Conservation (phyloP, 2,329 filamentous ascomycete species). For the Plenodomus tracheiphilus region DNA sequence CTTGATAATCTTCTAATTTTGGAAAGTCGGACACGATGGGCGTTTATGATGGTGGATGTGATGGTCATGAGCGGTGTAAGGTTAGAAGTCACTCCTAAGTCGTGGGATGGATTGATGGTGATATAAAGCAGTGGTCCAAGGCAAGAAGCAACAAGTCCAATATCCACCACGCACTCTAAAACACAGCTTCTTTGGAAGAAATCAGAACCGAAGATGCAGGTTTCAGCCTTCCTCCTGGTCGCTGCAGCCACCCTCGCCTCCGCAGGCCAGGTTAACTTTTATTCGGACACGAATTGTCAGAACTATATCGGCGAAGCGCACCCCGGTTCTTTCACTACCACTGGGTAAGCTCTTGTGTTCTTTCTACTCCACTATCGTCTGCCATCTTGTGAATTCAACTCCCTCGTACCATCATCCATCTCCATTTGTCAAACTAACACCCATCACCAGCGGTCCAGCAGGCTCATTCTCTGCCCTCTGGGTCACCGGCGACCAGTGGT, state of each 20-base stretch:
- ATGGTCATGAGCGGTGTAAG: not conserved
- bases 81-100: no score
- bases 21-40: not conserved
- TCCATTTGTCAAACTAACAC: no score
- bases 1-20: not conserved
- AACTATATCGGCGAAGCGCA: constrained; percentile 19
- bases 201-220: constrained; percentile 3
- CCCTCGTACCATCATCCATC: no score
- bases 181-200: not conserved
- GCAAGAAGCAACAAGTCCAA: not conserved
- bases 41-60: not conserved
- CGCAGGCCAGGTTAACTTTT: constrained; percentile 24
- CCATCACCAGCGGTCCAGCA: constrained; percentile 14
- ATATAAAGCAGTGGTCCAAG: not conserved
- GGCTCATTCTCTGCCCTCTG: constrained; percentile 22
- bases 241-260: constrained; percentile 8
- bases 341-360: constrained; percentile 7
- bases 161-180: not conserved
- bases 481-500: constrained; percentile 14
- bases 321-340: constrained; percentile 8
- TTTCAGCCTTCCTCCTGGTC: constrained; percentile 6
- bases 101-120: not conserved
- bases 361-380: not conserved
- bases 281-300: constrained; percentile 19
- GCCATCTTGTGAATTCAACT: no score